Evolutionary conservation across 305 asterid species (phyloP).

Genomic region (Lippia alba): DNA sequence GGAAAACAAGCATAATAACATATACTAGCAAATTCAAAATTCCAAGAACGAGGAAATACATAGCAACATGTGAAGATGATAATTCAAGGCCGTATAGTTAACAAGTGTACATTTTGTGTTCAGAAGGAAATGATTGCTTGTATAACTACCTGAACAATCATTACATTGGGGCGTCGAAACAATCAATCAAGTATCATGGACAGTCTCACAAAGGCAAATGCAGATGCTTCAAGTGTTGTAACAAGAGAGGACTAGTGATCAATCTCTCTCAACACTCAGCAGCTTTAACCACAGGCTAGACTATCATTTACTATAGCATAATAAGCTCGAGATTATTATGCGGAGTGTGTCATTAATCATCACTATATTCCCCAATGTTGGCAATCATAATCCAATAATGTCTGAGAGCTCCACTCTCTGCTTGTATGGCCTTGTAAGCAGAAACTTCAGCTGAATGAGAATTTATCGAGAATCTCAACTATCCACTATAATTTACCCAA

Average conservation of each 20-base stretch:
- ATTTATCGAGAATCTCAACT: background rate
- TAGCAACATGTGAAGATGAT: background rate
- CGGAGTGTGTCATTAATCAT: too few relatives aligned
- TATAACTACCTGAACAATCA: background rate
- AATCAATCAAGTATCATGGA: background rate
- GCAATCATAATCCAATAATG: too few relatives aligned
- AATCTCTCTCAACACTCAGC: background rate
- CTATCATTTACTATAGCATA: slow-evolving; percentile 1
- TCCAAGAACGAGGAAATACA: slow-evolving; percentile 7
- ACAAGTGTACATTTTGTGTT: too few relatives aligned
- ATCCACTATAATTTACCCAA: background rate
- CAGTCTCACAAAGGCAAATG: background rate
- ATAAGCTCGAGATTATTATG: background rate
- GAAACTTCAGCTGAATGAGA: slow-evolving; percentile 2
- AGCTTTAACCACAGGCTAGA: background rate
- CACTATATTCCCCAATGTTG: background rate
- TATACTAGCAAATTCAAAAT: background rate
- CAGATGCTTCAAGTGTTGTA: background rate
- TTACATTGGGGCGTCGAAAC: background rate
- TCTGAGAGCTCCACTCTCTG: background rate
- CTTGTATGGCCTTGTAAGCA: background rate
- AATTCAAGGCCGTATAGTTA: background rate
- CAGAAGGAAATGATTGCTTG: too few relatives aligned
- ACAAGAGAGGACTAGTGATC: background rate
- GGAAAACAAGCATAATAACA: too few relatives aligned